Evolutionary conservation across 805 yeast genomes (phyloP).

Genomic region (Sugiyamaella valdiviana): DNA sequence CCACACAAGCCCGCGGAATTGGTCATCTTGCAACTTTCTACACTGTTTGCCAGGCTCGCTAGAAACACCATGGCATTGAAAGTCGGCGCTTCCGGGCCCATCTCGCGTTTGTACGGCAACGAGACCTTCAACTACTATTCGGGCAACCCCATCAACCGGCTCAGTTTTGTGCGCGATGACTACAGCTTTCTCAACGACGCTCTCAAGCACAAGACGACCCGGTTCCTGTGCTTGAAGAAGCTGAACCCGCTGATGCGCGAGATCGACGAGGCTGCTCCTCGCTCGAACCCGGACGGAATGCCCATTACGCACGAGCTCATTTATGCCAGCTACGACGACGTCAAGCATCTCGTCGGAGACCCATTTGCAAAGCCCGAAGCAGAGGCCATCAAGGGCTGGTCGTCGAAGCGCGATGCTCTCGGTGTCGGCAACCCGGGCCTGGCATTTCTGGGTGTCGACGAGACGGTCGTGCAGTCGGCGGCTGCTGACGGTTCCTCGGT

Average conservation of each 20-base stretch:
- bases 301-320: conserved; percentile 2
- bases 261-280: background rate
- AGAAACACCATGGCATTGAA: background rate
- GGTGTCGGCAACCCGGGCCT: conserved; percentile 24
- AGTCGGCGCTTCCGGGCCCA: conserved; percentile 17
- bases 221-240: conserved; percentile 41
- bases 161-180: conserved; percentile 58
- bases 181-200: conserved; percentile 44
- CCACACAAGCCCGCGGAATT: background rate
- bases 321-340: conserved; percentile 26
- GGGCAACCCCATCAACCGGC: conserved; percentile 53
- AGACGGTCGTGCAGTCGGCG: conserved; percentile 11
- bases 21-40: background rate
- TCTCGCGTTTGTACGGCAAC: conserved; percentile 24
- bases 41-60: background rate
- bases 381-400: conserved; percentile 32
- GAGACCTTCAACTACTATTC: conserved; percentile 38
- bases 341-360: conserved; percentile 31
- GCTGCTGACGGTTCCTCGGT: conserved; percentile 5
- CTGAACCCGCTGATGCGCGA: conserved; percentile 24
- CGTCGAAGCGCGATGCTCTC: conserved; percentile 30
- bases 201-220: conserved; percentile 40
- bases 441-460: conserved; percentile 48
- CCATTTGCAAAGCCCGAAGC: conserved; percentile 28
- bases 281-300: background rate